Evolutionary conservation across 352 stramenopile genomes (phyloP).

Genomic region (Pythium insidiosum): DNA sequence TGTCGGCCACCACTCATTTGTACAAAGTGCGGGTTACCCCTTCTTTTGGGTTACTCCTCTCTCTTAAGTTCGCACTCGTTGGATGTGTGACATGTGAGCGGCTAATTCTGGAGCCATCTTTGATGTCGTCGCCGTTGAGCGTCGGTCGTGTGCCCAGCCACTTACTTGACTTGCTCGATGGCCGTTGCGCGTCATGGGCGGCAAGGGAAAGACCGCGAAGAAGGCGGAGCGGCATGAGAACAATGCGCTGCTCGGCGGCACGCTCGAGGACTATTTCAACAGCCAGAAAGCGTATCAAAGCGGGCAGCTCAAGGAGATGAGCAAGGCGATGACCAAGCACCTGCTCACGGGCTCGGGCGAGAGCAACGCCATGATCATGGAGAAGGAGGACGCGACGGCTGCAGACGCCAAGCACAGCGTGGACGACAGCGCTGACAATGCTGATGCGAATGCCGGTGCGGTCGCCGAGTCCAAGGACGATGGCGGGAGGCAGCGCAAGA

Average conservation of each 20-base stretch:
- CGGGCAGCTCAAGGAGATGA: slow-evolving; percentile 18
- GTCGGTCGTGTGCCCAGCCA: too few species aligned
- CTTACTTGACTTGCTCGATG: too few species aligned
- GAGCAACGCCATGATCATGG: slow-evolving; percentile 46
- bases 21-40: too few species aligned
- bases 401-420: neutral
- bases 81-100: too few species aligned
- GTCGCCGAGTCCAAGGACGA: neutral
- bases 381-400: slow-evolving; percentile 13
- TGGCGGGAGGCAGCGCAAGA: slow-evolving; percentile 5
- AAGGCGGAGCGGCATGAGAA: slow-evolving; percentile 18
- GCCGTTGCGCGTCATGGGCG: too few species aligned
- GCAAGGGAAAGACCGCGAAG: slow-evolving; percentile 23
- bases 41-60: too few species aligned
- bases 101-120: too few species aligned
- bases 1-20: too few species aligned
- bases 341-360: slow-evolving; percentile 35
- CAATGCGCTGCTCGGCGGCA: slow-evolving; percentile 16
- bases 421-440: neutral
- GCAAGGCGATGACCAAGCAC: slow-evolving; percentile 27
- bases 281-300: slow-evolving; percentile 20
- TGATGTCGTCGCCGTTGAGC: neutral
- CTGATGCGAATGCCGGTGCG: neutral
- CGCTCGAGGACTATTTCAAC: slow-evolving; percentile 37
- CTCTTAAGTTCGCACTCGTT: too few species aligned